A percentile compares a stretch with the other conserved stretches of the same genome.
Evolutionary conservation across 179 eudicot genomes (phyloP).

Genomic region (Beta macrorhiza): DNA sequence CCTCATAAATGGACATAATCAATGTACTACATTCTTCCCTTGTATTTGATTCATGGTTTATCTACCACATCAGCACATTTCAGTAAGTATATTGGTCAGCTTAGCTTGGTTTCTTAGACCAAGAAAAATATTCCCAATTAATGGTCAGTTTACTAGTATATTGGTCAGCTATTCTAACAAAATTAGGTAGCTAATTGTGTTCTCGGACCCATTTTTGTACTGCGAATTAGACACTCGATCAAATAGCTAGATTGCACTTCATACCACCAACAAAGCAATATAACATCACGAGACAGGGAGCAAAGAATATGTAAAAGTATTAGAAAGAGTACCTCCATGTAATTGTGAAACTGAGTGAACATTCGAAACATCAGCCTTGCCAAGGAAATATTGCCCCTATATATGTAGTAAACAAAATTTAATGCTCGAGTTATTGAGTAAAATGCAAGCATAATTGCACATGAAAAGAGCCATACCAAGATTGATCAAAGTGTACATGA

Average conservation of each 20-base stretch:
- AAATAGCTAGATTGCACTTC: background rate
- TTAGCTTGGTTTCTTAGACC: no score
- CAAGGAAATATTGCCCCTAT: slow-evolving; percentile 78
- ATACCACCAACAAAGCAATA: background rate
- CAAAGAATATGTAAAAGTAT: background rate
- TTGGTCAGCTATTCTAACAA: no score
- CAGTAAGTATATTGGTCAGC: no score
- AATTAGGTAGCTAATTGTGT: no score
- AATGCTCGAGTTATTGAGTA: slow-evolving; percentile 10
- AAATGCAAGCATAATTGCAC: background rate
- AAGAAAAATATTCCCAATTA: no score
- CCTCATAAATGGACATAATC: no score
- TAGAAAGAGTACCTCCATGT: slow-evolving; percentile 75
- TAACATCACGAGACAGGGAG: background rate
- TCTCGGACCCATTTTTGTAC: no score
- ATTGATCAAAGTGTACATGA: slow-evolving; percentile 91
- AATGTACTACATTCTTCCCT: no score
- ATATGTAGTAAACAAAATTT: slow-evolving; percentile 14
- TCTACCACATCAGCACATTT: no score
- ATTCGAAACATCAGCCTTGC: slow-evolving; percentile 88
- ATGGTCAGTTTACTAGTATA: no score
- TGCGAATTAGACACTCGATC: no score
- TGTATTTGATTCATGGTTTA: no score
- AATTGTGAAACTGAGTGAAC: slow-evolving; percentile 96
- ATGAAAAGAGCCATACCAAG: slow-evolving; percentile 58